These are phyloP conservation scores for Buddleja alternifolia DNA, from an alignment of 257 asterid genomes.

Conservation along the genomic window DNA sequence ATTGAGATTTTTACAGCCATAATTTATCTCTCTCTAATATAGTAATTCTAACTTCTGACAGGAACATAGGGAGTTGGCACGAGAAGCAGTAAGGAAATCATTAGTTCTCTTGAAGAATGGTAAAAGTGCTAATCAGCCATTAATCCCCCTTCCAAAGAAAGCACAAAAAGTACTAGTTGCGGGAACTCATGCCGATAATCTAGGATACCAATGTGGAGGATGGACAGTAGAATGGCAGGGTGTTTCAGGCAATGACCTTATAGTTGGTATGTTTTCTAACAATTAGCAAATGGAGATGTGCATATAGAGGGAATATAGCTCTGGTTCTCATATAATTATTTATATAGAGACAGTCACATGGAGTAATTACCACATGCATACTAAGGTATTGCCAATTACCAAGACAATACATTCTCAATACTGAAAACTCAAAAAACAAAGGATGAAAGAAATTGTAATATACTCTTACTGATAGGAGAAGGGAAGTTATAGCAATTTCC, in stretches of 20 bases:
- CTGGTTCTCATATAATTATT: not conserved
- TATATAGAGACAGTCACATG: too few relatives aligned
- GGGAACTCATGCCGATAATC: constrained; percentile 59
- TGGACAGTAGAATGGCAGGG: constrained; percentile 75
- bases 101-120: constrained; percentile 71
- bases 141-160: constrained; percentile 57
- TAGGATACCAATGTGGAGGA: constrained; percentile 75
- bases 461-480: too few relatives aligned
- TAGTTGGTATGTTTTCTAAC: constrained; percentile 41
- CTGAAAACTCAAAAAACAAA: too few relatives aligned
- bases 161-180: constrained; percentile 52
- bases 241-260: constrained; percentile 50
- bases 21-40: too few relatives aligned
- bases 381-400: too few relatives aligned
- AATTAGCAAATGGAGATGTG: not conserved
- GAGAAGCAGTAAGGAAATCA: constrained; percentile 67
- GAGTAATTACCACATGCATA: too few relatives aligned
- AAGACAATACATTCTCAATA: too few relatives aligned
- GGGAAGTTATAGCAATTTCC: too few relatives aligned
- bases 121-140: constrained; percentile 30
- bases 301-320: not conserved
- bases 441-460: too few relatives aligned
- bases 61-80: constrained; percentile 64
- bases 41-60: constrained; percentile 17
- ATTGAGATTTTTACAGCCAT: too few relatives aligned